These are phyloP conservation scores for Hypoxylon lienhwacheense DNA, from an alignment of 495 filamentous ascomycete genomes.

Conservation along the genomic window DNA sequence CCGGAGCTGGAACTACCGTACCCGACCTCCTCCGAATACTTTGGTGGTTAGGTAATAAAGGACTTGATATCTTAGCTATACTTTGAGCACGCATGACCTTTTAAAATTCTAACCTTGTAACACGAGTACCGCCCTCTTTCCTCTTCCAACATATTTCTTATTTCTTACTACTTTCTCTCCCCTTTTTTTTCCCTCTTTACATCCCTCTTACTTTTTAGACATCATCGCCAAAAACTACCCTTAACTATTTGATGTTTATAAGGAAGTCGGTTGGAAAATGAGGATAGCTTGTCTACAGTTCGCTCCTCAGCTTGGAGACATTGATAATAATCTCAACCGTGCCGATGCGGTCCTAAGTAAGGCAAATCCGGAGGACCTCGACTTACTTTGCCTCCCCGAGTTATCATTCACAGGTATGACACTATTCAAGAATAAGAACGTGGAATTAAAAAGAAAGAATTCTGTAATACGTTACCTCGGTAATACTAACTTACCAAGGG, in stretches of 20 bases:
- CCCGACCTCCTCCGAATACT: neutral
- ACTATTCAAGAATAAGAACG: neutral
- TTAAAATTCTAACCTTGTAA: too few species aligned
- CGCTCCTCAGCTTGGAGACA: slow-evolving; percentile 69
- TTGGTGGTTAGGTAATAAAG: neutral
- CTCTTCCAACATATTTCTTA: too few species aligned
- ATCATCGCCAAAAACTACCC: slow-evolving; percentile 7
- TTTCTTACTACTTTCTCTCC: too few species aligned
- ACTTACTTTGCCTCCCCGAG: slow-evolving; percentile 83
- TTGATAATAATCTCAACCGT: slow-evolving; percentile 71
- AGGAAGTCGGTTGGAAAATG: slow-evolving; percentile 52
- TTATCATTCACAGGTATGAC: slow-evolving; percentile 80
- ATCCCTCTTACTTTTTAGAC: neutral
- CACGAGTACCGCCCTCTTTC: too few species aligned
- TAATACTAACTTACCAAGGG: slow-evolving; percentile 52
- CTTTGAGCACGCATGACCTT: neutral
- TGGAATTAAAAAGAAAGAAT: neutral
- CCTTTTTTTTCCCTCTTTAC: neutral
- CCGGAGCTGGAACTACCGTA: neutral
- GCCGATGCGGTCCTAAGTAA: slow-evolving; percentile 71
- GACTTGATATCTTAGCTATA: too few species aligned
- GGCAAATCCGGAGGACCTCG: slow-evolving; percentile 56
- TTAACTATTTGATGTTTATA: neutral
- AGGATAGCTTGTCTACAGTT: slow-evolving; percentile 83
- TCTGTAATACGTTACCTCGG: neutral